Conservation (phyloP, 345 rosid genomes). For the Balakata baccata region DNA sequence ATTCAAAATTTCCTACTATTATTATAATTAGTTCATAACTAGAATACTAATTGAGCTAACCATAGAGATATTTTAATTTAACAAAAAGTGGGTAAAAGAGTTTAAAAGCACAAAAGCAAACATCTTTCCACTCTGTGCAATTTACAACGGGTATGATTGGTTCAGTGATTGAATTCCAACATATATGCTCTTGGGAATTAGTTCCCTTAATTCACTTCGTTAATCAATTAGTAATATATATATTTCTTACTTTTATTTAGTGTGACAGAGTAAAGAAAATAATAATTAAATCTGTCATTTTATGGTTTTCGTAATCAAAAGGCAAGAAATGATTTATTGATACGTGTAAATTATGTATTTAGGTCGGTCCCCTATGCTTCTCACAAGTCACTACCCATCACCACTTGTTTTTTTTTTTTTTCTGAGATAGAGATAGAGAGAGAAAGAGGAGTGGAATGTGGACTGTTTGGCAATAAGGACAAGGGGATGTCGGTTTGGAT, state of each 20-base stretch:
- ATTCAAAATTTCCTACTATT: too few species aligned
- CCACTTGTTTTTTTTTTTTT: too few species aligned
- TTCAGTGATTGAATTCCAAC: conserved; percentile 29
- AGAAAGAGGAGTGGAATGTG: too few species aligned
- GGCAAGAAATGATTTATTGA: background rate
- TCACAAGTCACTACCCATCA: too few species aligned
- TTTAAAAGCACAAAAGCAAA: conserved; percentile 21
- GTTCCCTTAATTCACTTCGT: background rate
- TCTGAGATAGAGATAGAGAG: too few species aligned
- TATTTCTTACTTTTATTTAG: background rate
- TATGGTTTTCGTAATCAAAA: background rate
- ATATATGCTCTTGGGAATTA: conserved; percentile 23
- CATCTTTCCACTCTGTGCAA: conserved; percentile 27
- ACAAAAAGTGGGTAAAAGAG: conserved; percentile 27
- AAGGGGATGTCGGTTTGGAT: too few species aligned
- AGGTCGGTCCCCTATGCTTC: too few species aligned
- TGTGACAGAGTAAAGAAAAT: background rate
- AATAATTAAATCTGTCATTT: background rate
- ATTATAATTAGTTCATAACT: too few species aligned
- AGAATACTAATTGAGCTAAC: too few species aligned
- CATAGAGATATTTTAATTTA: too few species aligned
- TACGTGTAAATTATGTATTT: too few species aligned
- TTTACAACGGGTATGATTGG: conserved; percentile 28
- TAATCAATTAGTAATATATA: background rate
- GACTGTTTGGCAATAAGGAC: too few species aligned